Conservation (phyloP, 1,139 yeast species). For the Debaryomyces coudertii region DNA sequence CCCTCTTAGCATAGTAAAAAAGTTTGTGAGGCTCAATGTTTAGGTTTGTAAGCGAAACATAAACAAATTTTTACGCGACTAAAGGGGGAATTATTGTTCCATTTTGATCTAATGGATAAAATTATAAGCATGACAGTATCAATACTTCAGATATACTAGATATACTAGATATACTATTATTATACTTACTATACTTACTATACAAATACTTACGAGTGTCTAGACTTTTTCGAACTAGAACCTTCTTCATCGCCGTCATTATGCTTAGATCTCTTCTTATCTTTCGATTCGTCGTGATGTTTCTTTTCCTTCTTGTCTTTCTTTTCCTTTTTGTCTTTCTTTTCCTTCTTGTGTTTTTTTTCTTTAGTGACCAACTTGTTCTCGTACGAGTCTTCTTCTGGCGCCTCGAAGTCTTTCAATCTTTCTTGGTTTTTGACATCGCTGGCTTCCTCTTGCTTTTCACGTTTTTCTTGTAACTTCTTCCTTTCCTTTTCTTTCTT, state of each 20-base stretch:
- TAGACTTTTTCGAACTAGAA: slow-evolving; percentile 13
- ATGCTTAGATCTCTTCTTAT: slow-evolving; percentile 20
- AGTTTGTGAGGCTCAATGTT: slow-evolving; percentile 6
- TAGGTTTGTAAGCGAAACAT: slow-evolving; percentile 6
- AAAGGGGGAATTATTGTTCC: slow-evolving; percentile 6
- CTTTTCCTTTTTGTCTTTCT: slow-evolving; percentile 27
- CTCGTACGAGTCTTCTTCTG: slow-evolving; percentile 67
- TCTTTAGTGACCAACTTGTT: slow-evolving; percentile 28
- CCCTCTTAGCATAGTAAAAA: not conserved
- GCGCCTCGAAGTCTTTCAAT: slow-evolving; percentile 80
- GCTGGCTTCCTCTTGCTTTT: slow-evolving; percentile 72
- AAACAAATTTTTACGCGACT: slow-evolving; percentile 9
- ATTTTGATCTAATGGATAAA: not conserved
- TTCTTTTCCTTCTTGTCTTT: slow-evolving; percentile 20
- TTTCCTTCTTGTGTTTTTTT: slow-evolving; percentile 24
- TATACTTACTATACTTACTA: not conserved
- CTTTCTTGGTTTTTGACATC: slow-evolving; percentile 70
- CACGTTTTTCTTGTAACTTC: slow-evolving; percentile 76
- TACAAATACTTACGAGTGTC: slow-evolving; percentile 6
- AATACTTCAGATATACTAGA: not conserved
- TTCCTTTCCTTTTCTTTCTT: slow-evolving; percentile 77
- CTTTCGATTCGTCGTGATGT: slow-evolving; percentile 24
- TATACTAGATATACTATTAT: slow-evolving; percentile 4
- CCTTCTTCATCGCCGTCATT: slow-evolving; percentile 12
- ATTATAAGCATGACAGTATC: not conserved